phyloP scores from a whole-genome alignment of 352 stramenopile genomes.

The Globisporangium ultimum region DNA sequence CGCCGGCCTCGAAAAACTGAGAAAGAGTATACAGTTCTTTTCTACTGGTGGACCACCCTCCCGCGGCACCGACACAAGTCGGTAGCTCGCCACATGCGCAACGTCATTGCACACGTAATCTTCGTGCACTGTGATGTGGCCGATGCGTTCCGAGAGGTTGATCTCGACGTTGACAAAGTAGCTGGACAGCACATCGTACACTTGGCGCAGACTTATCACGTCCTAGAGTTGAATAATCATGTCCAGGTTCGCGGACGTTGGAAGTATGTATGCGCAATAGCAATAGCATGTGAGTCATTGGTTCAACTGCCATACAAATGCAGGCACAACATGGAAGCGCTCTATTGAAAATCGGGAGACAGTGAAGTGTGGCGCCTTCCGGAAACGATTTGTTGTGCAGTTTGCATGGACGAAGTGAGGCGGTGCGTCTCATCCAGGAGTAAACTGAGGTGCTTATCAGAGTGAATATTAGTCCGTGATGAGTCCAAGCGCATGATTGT shows the following conservation, averaged over 20 bases:
- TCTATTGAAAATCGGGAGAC: no score
- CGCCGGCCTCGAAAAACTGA: constrained; percentile 18
- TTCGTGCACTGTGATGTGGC: constrained; percentile 29
- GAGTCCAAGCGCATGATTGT: no score
- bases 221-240: constrained; percentile 21
- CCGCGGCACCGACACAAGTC: constrained; percentile 15
- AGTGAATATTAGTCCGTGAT: no score
- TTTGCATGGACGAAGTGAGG: no score
- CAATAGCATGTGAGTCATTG: no score
- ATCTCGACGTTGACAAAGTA: constrained; percentile 40
- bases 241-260: constrained; percentile 19
- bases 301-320: no score
- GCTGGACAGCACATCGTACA: constrained; percentile 30
- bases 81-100: constrained; percentile 19
- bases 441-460: no score
- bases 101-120: constrained; percentile 25
- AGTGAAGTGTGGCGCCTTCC: no score
- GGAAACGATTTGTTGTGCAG: no score
- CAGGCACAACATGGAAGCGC: no score
- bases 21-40: constrained; percentile 23
- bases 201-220: constrained; percentile 22
- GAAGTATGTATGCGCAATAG: no score
- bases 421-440: no score
- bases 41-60: constrained; percentile 11
- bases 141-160: constrained; percentile 31